Conservation (phyloP, 73 alveolate species). For the Paramecium octaurelia region DNA sequence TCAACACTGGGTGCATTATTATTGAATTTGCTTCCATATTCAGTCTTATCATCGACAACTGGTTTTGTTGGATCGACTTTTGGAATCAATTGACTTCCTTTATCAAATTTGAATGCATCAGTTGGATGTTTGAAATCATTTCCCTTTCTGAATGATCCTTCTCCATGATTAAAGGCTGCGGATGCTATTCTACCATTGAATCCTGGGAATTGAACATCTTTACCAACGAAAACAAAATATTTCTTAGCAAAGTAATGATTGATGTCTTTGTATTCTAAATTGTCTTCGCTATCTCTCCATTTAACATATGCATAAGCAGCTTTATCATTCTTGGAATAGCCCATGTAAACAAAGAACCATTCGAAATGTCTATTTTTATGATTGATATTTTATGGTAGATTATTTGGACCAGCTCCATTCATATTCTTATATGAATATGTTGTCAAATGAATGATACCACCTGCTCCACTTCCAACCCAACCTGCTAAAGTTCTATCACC, state of each 20-base stretch:
- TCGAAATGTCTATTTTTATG: conserved; percentile 43
- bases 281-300: background rate
- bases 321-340: conserved; percentile 20
- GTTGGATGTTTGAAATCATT: conserved; percentile 9
- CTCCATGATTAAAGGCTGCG: background rate
- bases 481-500: conserved; percentile 36
- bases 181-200: background rate
- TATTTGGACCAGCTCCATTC: conserved; percentile 50
- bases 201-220: conserved; percentile 42
- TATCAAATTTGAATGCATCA: conserved; percentile 16
- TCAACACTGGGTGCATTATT: conserved; percentile 16
- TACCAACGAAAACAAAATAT: background rate
- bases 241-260: conserved; percentile 19
- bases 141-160: conserved; percentile 9
- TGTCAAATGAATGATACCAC: conserved; percentile 44
- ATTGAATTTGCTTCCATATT: background rate
- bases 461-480: conserved; percentile 32
- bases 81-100: background rate
- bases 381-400: background rate
- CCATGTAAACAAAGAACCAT: conserved; percentile 32
- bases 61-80: conserved; percentile 51
- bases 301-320: background rate
- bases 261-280: background rate
- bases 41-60: conserved; percentile 6
- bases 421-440: conserved; percentile 34